Percentiles rank a stretch among this genome's conserved stretches.
These are phyloP conservation scores for Starmerella roubikii DNA, from an alignment of 805 yeast species.

Conservation along the genomic window DNA sequence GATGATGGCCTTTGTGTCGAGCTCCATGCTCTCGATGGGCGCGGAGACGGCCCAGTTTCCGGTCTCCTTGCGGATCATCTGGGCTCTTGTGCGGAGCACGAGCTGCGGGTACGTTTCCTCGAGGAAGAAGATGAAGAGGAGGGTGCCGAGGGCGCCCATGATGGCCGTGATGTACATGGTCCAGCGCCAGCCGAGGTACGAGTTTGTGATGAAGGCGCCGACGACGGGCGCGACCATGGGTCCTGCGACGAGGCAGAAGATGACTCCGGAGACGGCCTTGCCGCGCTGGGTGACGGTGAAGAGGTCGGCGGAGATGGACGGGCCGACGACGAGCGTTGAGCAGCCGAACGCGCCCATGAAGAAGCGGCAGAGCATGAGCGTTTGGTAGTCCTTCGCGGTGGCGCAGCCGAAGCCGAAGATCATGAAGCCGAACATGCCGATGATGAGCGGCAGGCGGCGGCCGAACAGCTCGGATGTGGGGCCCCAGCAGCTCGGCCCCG, in stretches of 20 bases:
- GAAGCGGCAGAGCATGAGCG: slow-evolving; percentile 41
- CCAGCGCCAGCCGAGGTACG: slow-evolving; percentile 42
- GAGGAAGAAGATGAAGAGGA: slow-evolving; percentile 28
- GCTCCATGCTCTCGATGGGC: slow-evolving; percentile 60
- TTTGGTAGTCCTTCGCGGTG: slow-evolving; percentile 36
- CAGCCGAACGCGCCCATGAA: slow-evolving; percentile 48
- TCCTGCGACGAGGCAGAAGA: slow-evolving; percentile 35
- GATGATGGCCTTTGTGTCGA: slow-evolving; percentile 44
- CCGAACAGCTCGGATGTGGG: slow-evolving; percentile 41
- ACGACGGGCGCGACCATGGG: slow-evolving; percentile 37
- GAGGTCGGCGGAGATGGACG: slow-evolving; percentile 47
- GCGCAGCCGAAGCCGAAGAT: slow-evolving; percentile 40
- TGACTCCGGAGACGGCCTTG: slow-evolving; percentile 37
- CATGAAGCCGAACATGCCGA: slow-evolving; percentile 23
- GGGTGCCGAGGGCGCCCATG: slow-evolving; percentile 25
- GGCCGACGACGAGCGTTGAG: slow-evolving; percentile 45
- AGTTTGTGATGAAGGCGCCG: slow-evolving; percentile 29
- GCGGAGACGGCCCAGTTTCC: slow-evolving; percentile 79
- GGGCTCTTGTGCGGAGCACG: slow-evolving; percentile 55
- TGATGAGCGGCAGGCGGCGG: slow-evolving; percentile 36
- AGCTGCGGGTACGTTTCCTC: slow-evolving; percentile 30
- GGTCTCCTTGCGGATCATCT: slow-evolving; percentile 54
- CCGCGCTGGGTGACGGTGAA: slow-evolving; percentile 41
- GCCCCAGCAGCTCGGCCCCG: slow-evolving; percentile 56
- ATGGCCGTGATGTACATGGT: slow-evolving; percentile 40